A percentile compares a stretch with the other conserved stretches of the same genome.
Conservation (phyloP, 108 stramenopile genomes). For the Nitzschia sp. region DNA sequence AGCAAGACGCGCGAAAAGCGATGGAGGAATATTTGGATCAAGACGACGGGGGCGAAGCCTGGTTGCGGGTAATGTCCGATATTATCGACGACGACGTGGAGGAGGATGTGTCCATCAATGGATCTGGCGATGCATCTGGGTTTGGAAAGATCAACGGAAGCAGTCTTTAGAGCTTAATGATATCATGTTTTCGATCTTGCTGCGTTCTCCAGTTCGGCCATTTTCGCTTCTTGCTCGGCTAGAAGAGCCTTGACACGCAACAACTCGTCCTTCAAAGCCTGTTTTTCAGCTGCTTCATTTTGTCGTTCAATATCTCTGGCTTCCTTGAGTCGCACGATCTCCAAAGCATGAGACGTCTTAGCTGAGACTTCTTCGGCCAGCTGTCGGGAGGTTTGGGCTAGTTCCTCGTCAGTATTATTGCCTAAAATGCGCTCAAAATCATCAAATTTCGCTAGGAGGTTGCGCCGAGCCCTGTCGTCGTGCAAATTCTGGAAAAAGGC, state of each 20-base stretch:
- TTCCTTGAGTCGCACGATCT: slow-evolving; percentile 62
- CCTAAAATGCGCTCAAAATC: slow-evolving; percentile 17
- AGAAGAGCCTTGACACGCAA: slow-evolving; percentile 21
- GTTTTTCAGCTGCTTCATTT: slow-evolving; percentile 43
- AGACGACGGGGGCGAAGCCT: slow-evolving; percentile 73
- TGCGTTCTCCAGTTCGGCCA: not conserved
- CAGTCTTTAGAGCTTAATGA: not conserved
- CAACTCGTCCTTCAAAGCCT: slow-evolving; percentile 42
- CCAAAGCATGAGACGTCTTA: slow-evolving; percentile 52
- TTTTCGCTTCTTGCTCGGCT: slow-evolving; percentile 21
- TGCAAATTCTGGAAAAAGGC: slow-evolving; percentile 25
- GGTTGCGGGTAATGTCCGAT: slow-evolving; percentile 53
- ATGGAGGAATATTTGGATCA: slow-evolving; percentile 72
- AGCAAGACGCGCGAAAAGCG: slow-evolving; percentile 46
- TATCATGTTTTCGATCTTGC: not conserved
- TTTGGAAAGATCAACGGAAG: not conserved
- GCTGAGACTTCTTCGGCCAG: slow-evolving; percentile 66
- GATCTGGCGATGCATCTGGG: not conserved
- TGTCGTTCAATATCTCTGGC: slow-evolving; percentile 40
- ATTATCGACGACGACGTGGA: slow-evolving; percentile 56
- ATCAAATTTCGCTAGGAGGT: slow-evolving; percentile 25
- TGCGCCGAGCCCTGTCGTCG: slow-evolving; percentile 2
- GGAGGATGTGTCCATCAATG: slow-evolving; percentile 5
- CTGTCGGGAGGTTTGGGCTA: slow-evolving; percentile 62
- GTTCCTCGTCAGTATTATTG: slow-evolving; percentile 52